Conservation (phyloP, 495 filamentous ascomycete species). For the Eremomyces bilateralis region DNA sequence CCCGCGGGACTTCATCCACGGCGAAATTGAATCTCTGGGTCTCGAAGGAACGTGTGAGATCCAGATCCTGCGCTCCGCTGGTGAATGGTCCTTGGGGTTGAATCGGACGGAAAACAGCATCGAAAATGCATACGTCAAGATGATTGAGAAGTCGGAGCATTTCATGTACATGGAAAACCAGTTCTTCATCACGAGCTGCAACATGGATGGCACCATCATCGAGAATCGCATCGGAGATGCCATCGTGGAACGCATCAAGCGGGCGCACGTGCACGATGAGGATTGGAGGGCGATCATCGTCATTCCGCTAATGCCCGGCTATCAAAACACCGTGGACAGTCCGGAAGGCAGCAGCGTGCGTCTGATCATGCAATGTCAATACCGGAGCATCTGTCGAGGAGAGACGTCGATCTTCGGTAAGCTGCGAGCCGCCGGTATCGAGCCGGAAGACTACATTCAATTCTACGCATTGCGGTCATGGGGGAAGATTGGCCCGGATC, state of each 20-base stretch:
- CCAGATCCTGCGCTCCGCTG: slow-evolving; percentile 79
- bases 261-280: slow-evolving; percentile 65
- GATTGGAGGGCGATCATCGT: slow-evolving; percentile 86
- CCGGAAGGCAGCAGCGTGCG: slow-evolving; percentile 87
- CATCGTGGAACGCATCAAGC: slow-evolving; percentile 72
- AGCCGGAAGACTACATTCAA: slow-evolving; percentile 89
- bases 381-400: slow-evolving; percentile 87
- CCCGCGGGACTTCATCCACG: slow-evolving; percentile 70
- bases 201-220: slow-evolving; percentile 68
- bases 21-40: slow-evolving; percentile 70
- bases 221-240: slow-evolving; percentile 91
- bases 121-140: slow-evolving; percentile 82
- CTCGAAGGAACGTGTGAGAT: slow-evolving; percentile 88
- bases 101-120: slow-evolving; percentile 76
- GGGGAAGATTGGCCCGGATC: slow-evolving; percentile 73
- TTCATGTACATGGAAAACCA: slow-evolving; percentile 99
- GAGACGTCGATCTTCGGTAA: slow-evolving; percentile 84
- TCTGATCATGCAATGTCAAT: slow-evolving; percentile 95
- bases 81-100: slow-evolving; percentile 79
- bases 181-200: slow-evolving; percentile 91
- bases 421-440: slow-evolving; percentile 59
- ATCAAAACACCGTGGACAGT: slow-evolving; percentile 87
- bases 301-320: slow-evolving; percentile 92
- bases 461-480: slow-evolving; percentile 86
- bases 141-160: slow-evolving; percentile 87